Evolutionary conservation across 2,329 filamentous ascomycete species (phyloP), one percentile per base, ranked within the genome.

Genomic region (Claviceps pusilla): DNA sequence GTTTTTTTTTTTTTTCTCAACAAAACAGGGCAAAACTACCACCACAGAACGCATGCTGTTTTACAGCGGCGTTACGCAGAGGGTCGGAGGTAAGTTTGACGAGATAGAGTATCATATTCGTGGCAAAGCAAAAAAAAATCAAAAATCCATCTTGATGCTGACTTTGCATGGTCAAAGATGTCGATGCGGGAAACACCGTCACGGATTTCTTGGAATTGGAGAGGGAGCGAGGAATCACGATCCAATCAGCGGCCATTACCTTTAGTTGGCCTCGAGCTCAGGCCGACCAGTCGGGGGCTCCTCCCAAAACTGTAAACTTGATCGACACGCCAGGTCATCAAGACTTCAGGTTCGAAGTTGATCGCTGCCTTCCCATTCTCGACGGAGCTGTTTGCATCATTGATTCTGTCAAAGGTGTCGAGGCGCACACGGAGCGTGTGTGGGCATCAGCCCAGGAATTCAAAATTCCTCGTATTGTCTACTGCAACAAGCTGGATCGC

Each of bases 31-130:
- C 9, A 98, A 98, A 75, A 98, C 93, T 1, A 97, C 93, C 0
- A 98, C 93, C 0, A 97, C 93, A 3, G 93, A 98, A 80, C 89
- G 93, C 56, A 97, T 97, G 91, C 85, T 98, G 64, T 97, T 89
- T 66, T 95, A 96, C 65, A 94, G 89, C 66, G 91, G 93, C 50
- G 83, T 90, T 58, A 95, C 90, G 10, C 78, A 87, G 59, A 78
- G 90, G 68, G 82, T 96, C 64, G 93, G 93, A 72, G 78, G 78
- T 79, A 64, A 50, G 75, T 67, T 4, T 47, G 1, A 1, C 43
- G 14, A 28, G 35, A 16, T 33, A 50, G 10, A 29, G 14, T 5
- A 42, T 4, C 24, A 31, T 3, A 50, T n/a, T 42, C 24, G 16
- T 43, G 37, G 28, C 14, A 31, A 33, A 19, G 19, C 19, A 19